These are phyloP conservation scores for Lomentospora prolificans DNA, from an alignment of 2,329 filamentous ascomycete species.

Conservation along the genomic window DNA sequence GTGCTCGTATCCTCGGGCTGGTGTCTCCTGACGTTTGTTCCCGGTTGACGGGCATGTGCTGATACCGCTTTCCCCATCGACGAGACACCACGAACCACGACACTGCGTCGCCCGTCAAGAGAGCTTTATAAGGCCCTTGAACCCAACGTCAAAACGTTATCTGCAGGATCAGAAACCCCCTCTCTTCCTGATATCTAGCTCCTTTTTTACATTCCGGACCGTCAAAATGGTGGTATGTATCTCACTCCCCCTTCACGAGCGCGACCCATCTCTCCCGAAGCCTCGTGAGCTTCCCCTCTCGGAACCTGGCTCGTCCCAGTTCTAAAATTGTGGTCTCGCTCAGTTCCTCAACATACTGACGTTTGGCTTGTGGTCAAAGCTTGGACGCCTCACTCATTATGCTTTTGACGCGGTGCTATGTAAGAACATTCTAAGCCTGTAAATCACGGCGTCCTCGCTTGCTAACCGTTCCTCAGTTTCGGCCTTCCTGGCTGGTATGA, in stretches of 20 bases:
- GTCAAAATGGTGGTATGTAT: slow-evolving; percentile 12
- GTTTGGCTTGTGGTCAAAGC: slow-evolving; percentile 63
- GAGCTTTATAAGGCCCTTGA: no score
- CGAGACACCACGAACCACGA: no score
- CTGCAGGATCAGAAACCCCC: not conserved
- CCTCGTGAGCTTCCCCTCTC: not conserved
- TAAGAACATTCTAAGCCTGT: slow-evolving; percentile 36
- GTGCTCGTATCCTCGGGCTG: no score
- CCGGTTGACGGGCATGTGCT: no score
- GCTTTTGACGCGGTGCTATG: slow-evolving; percentile 90
- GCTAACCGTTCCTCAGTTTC: no score
- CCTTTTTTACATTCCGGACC: not conserved
- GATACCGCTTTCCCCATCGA: no score
- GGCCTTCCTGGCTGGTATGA: slow-evolving; percentile 91
- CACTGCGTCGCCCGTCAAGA: no score
- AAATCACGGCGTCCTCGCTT: no score
- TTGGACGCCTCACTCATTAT: slow-evolving; percentile 89
- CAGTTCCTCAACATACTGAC: slow-evolving; percentile 52
- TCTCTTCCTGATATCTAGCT: not conserved
- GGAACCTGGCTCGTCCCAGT: not conserved
- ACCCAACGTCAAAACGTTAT: no score
- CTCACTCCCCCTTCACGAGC: not conserved
- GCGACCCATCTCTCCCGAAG: not conserved
- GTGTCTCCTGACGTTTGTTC: no score
- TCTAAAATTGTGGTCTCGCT: not conserved